phyloP scores from a whole-genome alignment of 495 filamentous ascomycete species.

The Aspergillus cristatus region DNA sequence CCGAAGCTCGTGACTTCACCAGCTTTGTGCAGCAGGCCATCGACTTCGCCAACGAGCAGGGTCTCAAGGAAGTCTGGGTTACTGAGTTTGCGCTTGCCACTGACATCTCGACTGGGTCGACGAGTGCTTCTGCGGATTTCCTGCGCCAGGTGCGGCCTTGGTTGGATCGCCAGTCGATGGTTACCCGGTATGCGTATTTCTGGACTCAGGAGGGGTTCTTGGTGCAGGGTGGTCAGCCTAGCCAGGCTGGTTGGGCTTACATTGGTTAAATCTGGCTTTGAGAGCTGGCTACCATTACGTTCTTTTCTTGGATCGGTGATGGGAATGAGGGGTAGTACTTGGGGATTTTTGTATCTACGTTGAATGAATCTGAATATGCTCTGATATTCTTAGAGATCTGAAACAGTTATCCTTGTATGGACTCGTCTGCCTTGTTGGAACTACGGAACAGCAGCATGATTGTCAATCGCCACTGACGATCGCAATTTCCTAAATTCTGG shows the following conservation, averaged over 20 bases:
- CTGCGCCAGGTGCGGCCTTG: slow-evolving; percentile 46
- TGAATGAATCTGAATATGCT: no score
- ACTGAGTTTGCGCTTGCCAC: slow-evolving; percentile 59
- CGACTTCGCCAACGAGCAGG: slow-evolving; percentile 29
- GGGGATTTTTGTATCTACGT: no score
- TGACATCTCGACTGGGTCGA: slow-evolving; percentile 34
- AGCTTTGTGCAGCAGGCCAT: slow-evolving; percentile 46
- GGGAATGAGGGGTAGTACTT: no score
- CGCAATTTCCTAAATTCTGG: no score
- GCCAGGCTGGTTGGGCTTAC: slow-evolving; percentile 19
- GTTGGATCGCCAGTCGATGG: slow-evolving; percentile 55
- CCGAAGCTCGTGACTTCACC: slow-evolving; percentile 44
- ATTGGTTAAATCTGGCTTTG: no score
- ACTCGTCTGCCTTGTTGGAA: no score
- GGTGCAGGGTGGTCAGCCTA: slow-evolving; percentile 14
- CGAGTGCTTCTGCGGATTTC: slow-evolving; percentile 42
- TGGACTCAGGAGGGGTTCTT: slow-evolving; percentile 42
- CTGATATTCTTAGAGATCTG: no score
- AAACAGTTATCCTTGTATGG: no score
- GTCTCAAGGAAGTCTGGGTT: slow-evolving; percentile 59
- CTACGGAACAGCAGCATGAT: no score
- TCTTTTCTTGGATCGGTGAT: no score
- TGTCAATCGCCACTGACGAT: no score
- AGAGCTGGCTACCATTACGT: no score
- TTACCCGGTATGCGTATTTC: slow-evolving; percentile 77